Evolutionary conservation across 73 alveolate genomes (phyloP).

Genomic region (Symbiodinium pilosum): DNA sequence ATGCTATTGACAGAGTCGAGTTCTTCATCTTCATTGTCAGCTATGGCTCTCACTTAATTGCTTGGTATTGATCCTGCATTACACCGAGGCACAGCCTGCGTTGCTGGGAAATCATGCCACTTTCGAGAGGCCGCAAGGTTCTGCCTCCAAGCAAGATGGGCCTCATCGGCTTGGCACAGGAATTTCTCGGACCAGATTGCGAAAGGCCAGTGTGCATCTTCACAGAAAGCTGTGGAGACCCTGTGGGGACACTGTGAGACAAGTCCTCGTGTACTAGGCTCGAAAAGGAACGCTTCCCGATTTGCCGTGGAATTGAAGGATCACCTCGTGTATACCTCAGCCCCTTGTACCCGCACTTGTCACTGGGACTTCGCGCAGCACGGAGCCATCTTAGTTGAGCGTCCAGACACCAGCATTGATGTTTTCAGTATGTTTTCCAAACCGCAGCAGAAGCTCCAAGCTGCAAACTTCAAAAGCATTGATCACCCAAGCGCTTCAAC

Average conservation of each 20-base stretch:
- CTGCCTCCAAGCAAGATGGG: conserved; percentile 28
- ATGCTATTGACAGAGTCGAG: no score
- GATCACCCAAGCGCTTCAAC: no score
- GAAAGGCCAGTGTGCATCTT: conserved; percentile 80
- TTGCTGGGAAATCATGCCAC: conserved; percentile 96
- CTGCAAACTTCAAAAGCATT: no score
- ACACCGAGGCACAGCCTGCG: conserved; percentile 95
- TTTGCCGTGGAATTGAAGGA: conserved; percentile 94
- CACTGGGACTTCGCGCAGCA: no score
- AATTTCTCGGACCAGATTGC: conserved; percentile 97
- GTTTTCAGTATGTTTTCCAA: no score
- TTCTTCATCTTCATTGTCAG: no score
- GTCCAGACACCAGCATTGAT: no score
- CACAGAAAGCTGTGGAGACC: not conserved
- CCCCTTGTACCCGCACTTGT: not conserved
- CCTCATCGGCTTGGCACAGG: conserved; percentile 61
- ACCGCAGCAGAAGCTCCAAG: no score
- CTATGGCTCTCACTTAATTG: no score
- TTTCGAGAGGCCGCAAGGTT: conserved; percentile 75
- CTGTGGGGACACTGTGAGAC: not conserved
- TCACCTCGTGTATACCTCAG: conserved; percentile 63
- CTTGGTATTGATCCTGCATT: no score
- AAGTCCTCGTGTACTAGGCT: not conserved
- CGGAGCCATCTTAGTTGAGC: no score
- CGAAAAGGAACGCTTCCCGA: conserved; percentile 95